Evolutionary conservation across 805 yeast species (phyloP).

Genomic region (Metschnikowia proteae): DNA sequence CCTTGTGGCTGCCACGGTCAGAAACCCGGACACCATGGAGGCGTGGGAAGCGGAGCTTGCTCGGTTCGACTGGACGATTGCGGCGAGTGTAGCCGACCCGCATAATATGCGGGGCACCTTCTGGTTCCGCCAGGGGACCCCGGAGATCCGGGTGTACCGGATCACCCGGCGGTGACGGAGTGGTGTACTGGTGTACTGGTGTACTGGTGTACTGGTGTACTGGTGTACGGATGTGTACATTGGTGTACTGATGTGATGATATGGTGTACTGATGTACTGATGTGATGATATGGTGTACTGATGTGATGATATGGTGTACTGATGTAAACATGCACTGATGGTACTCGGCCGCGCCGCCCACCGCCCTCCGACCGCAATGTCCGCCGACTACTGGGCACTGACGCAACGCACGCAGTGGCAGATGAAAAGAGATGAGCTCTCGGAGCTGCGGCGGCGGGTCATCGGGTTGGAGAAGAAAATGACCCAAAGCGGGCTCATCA

Average conservation of each 20-base stretch:
- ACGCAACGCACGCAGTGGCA: slow-evolving; percentile 84
- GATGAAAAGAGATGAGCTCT: slow-evolving; percentile 58
- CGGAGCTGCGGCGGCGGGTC: slow-evolving; percentile 41
- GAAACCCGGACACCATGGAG: slow-evolving; percentile 45
- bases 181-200: background rate
- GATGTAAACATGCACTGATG: no score
- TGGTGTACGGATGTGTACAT: no score
- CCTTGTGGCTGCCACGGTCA: slow-evolving; percentile 67
- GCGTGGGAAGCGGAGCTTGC: slow-evolving; percentile 28
- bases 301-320: no score
- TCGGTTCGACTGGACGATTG: slow-evolving; percentile 13
- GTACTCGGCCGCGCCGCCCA: no score
- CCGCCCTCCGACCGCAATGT: slow-evolving; percentile 38
- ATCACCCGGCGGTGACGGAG: background rate
- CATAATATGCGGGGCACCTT: slow-evolving; percentile 6
- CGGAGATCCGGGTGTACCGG: slow-evolving; percentile 17
- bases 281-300: no score
- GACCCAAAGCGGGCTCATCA: slow-evolving; percentile 41
- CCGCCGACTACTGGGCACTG: slow-evolving; percentile 86
- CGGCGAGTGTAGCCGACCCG: slow-evolving; percentile 7
- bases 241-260: no score
- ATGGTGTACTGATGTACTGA: no score
- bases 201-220: no score
- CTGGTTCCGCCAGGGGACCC: slow-evolving; percentile 18
- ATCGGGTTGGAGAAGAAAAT: slow-evolving; percentile 39